These are phyloP conservation scores for Candida anutae DNA, from an alignment of 1,139 yeast genomes.

Conservation along the genomic window DNA sequence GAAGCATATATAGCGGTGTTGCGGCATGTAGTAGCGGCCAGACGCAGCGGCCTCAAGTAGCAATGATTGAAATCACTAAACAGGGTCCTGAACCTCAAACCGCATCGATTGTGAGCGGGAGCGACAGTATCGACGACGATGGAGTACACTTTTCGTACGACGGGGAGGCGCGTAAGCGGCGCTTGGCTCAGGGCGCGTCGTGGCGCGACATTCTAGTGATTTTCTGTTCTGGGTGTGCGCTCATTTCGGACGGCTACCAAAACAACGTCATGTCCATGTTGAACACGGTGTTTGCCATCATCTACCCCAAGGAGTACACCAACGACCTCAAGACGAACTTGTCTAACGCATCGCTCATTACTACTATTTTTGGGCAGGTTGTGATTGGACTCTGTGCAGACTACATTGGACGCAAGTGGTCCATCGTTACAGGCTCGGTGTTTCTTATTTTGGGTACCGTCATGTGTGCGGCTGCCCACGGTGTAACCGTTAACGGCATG, in stretches of 20 bases:
- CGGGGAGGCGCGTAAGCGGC: conserved; percentile 21
- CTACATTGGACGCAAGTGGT: conserved; percentile 51
- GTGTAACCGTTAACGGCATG: conserved; percentile 43
- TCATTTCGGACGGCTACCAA: conserved; percentile 58
- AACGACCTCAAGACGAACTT: conserved; percentile 44
- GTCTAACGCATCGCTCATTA: conserved; percentile 51
- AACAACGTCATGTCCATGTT: conserved; percentile 56
- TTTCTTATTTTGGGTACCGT: conserved; percentile 49
- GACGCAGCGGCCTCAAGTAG: no score
- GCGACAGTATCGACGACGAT: conserved; percentile 1
- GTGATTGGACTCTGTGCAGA: conserved; percentile 49
- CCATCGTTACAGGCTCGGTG: conserved; percentile 47
- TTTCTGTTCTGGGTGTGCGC: conserved; percentile 50
- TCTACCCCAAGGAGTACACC: conserved; percentile 39
- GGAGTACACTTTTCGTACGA: conserved; percentile 18
- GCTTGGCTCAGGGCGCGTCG: conserved; percentile 23
- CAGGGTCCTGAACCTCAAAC: conserved; percentile 3
- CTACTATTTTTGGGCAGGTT: conserved; percentile 53
- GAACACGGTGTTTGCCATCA: conserved; percentile 39
- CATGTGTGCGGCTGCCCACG: conserved; percentile 53
- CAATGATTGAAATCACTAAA: conserved; percentile 1
- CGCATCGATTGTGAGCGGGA: conserved; percentile 1
- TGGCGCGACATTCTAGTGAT: conserved; percentile 32
- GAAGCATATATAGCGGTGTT: no score
- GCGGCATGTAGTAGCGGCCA: no score